Base-by-base conservation (phyloP, 257 asterid species). In the Capsicum chinense region DNA sequence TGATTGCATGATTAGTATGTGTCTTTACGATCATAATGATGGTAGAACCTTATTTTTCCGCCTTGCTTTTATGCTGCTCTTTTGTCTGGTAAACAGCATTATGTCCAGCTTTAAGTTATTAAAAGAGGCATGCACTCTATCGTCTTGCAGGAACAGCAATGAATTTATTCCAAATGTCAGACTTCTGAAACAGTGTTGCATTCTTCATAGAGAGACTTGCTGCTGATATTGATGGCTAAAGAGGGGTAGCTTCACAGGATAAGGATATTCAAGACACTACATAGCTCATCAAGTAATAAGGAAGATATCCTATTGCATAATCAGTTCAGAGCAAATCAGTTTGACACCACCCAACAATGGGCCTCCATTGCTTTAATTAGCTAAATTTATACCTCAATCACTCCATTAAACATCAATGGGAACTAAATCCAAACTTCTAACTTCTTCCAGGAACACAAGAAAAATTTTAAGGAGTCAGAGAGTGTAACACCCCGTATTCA, bases 391-490 rank as follows among this genome's bases (percentile, higher is more conserved):
- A 11, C 50, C 74, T 35, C 74, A 50, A 14, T 35, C 74, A 67
- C 74, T 67, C 74, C n/a, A 67, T 50, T 14, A 67, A 67, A 67
- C 47, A 67, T 10, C 50, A 15, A 67, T 14, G 37, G 52, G 74
- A 67, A 67, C 50, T 37, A 67, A 64, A 67, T 67, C 48, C 21
- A 13, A 67, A 67, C 50, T 67, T 67, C 8, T 33, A 67, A 67
- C n/a, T 67, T 66, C 74, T 48, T n/a, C n/a, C n/a, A 67, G 74
- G 73, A 48, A 35, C 35, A 33, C 74, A 35, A 35, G 74, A 37
- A 19, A 67, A 67, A 12, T 67, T 66, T 37, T 39, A 7, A 67
- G 48, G 19, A 63, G 12, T 26, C 44, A 33, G 1, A 21, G 12
- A 26, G 70, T n/a, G n/a, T n/a, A n/a, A n/a, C n/a, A n/a, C n/a